These are phyloP conservation scores for Suillus fuscotomentosus DNA, from an alignment of 768 basidiomycete genomes.

Conservation along the genomic window DNA sequence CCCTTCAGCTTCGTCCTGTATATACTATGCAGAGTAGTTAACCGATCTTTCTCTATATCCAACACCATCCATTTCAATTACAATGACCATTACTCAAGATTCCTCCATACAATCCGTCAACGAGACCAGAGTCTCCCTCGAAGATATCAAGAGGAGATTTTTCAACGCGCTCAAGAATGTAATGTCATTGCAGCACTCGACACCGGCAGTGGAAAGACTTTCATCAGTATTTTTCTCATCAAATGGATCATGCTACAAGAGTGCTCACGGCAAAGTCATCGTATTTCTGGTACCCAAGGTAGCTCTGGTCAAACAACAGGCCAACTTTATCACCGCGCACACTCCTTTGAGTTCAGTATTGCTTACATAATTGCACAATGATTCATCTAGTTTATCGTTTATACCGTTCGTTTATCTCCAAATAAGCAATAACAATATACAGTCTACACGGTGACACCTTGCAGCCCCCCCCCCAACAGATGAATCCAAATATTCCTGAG, in stretches of 20 bases:
- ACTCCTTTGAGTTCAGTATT: conserved; percentile 43
- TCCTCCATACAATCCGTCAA: conserved; percentile 21
- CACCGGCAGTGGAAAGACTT: conserved; percentile 62
- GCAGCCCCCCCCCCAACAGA: no score
- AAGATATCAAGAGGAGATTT: conserved; percentile 57
- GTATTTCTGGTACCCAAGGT: conserved; percentile 87
- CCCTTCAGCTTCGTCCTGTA: no score
- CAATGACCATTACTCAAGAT: conserved; percentile 4
- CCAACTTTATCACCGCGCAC: conserved; percentile 59
- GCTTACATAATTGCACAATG: no score
- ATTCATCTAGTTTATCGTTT: no score
- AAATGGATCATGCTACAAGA: conserved; percentile 65
- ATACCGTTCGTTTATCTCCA: no score
- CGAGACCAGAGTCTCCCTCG: conserved; percentile 41
- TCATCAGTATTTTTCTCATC: conserved; percentile 63
- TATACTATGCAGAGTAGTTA: neutral
- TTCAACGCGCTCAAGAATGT: conserved; percentile 44
- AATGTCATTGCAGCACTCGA: conserved; percentile 61
- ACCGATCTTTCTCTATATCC: conserved; percentile 33
- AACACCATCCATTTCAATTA: neutral
- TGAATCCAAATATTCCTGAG: no score
- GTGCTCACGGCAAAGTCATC: conserved; percentile 54
- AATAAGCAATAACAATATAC: no score
- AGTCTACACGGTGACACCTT: no score
- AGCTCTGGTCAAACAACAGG: conserved; percentile 82